phyloP scores from a whole-genome alignment of 2,329 filamentous ascomycete species.

The Aspergillus neoniger region DNA sequence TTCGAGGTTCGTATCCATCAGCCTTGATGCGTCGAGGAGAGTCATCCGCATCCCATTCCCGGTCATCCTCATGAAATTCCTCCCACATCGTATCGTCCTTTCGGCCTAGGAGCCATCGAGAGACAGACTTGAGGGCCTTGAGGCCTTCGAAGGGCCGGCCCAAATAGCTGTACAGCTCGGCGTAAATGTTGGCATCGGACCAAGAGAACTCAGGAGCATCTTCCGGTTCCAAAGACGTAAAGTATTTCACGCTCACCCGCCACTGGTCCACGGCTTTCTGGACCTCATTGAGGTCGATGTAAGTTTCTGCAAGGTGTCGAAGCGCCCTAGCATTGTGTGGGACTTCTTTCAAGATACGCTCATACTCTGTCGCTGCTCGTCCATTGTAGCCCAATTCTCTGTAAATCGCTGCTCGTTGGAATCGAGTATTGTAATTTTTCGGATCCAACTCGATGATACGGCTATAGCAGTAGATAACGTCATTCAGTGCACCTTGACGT shows the following conservation, averaged over 20 bases:
- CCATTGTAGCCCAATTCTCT: conserved; percentile 51
- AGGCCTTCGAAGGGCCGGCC: conserved; percentile 68
- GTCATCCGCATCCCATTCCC: conserved; percentile 82
- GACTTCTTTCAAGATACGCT: conserved; percentile 55
- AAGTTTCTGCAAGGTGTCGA: conserved; percentile 59
- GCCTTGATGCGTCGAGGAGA: conserved; percentile 65
- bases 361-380: conserved; percentile 54
- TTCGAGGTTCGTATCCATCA: conserved; percentile 59
- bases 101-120: conserved; percentile 81
- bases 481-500: conserved; percentile 45
- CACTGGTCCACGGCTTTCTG: conserved; percentile 54
- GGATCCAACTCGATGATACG: conserved; percentile 57
- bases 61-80: conserved; percentile 68
- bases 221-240: conserved; percentile 46
- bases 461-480: conserved; percentile 56
- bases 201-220: conserved; percentile 60
- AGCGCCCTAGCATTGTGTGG: conserved; percentile 58
- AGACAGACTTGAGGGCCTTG: conserved; percentile 67
- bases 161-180: conserved; percentile 72
- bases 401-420: conserved; percentile 58
- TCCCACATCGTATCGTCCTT: conserved; percentile 78
- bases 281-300: conserved; percentile 54
- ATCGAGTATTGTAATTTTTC: conserved; percentile 55
- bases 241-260: conserved; percentile 54
- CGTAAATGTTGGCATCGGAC: conserved; percentile 82